Percentiles rank a stretch among this genome's conserved stretches.
phyloP scores from a whole-genome alignment of 2,329 filamentous ascomycete species.

The Clonostachys solani region DNA sequence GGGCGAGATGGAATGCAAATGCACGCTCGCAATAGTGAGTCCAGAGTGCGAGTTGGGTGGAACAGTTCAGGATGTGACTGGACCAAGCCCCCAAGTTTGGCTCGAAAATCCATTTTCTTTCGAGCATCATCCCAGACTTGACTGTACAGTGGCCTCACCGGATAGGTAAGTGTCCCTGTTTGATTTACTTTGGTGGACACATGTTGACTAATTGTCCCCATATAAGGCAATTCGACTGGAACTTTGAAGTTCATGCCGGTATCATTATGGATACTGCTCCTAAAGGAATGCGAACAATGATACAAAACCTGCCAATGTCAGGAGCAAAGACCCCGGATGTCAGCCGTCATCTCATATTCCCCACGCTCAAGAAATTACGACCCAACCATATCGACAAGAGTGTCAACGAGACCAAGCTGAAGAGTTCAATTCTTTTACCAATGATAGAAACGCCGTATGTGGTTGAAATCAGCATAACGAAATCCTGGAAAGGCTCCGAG shows the following conservation, averaged over 20 bases:
- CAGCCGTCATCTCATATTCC: too few relatives aligned
- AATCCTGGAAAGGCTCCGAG: constrained; percentile 15
- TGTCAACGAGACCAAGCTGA: constrained; percentile 12
- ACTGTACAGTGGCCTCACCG: constrained; percentile 25
- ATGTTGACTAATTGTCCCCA: too few relatives aligned
- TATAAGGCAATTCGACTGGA: constrained; percentile 25
- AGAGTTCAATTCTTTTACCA: constrained; percentile 18
- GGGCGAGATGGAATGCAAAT: too few relatives aligned
- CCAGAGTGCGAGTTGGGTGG: too few relatives aligned
- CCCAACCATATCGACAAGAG: constrained; percentile 1
- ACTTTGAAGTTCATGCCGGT: constrained; percentile 17
- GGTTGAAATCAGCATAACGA: constrained; percentile 22
- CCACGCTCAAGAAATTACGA: too few relatives aligned
- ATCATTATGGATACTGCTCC: not conserved
- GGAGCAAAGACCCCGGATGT: too few relatives aligned
- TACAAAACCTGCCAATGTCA: too few relatives aligned
- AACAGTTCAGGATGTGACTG: too few relatives aligned
- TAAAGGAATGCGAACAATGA: not conserved
- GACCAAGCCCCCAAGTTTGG: too few relatives aligned
- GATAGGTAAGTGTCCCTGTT: constrained; percentile 19
- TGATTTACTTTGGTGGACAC: too few relatives aligned
- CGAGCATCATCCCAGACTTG: constrained; percentile 13
- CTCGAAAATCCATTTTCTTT: too few relatives aligned
- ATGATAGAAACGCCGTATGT: constrained; percentile 21
- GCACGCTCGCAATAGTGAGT: too few relatives aligned